Percentiles rank a stretch among this genome's conserved stretches.
Evolutionary conservation across 1,284 basidiomycete species (phyloP).

Genomic region (Leccinum variabile): DNA sequence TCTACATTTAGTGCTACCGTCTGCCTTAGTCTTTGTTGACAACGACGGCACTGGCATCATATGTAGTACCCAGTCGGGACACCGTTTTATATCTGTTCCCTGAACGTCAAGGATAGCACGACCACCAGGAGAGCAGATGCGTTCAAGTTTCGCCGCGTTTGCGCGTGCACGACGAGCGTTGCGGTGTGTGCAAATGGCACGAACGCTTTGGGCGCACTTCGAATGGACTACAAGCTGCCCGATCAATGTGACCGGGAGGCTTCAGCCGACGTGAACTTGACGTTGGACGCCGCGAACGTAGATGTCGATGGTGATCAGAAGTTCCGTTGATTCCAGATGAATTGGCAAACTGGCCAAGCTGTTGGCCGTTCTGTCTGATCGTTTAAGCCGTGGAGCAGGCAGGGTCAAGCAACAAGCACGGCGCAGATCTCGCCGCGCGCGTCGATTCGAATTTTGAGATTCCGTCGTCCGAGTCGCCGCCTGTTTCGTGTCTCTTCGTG

Average conservation of each 20-base stretch:
- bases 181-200: conserved; percentile 86
- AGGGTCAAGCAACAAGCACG: conserved; percentile 35
- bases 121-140: conserved; percentile 47
- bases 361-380: conserved; percentile 39
- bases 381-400: not conserved
- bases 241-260: conserved; percentile 61
- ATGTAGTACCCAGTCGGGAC: conserved; percentile 86
- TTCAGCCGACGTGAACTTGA: conserved; percentile 50
- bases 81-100: conserved; percentile 82
- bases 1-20: not conserved
- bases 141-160: conserved; percentile 79
- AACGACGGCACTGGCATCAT: conserved; percentile 85
- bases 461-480: conserved; percentile 62
- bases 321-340: conserved; percentile 50
- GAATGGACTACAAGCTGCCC: conserved; percentile 67
- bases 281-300: conserved; percentile 8
- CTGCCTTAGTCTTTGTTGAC: not conserved
- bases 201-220: conserved; percentile 87
- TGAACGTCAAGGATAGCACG: conserved; percentile 47
- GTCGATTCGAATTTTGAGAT: conserved; percentile 44
- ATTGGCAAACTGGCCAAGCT: conserved; percentile 46
- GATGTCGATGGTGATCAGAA: conserved; percentile 41
- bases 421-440: conserved; percentile 56
- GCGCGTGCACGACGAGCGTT: conserved; percentile 81
- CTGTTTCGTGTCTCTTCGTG: conserved; percentile 53